Evolutionary conservation across 2,329 filamentous ascomycete genomes (phyloP).

Genomic region (Fusarium robinianum): DNA sequence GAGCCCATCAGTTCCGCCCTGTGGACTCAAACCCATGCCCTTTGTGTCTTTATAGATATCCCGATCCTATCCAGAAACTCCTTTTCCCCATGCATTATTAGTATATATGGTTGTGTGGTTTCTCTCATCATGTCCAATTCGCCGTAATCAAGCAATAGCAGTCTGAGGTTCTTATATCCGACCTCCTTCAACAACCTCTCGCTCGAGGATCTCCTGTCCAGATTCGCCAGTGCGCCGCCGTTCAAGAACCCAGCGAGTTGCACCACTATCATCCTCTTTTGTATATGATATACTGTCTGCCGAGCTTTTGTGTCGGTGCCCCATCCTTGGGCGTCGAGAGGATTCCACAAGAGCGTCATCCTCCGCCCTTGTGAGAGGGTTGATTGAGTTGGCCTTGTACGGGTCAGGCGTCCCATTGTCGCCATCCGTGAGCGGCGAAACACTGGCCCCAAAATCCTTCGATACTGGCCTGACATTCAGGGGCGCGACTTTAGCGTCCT

Average conservation of each 20-base stretch:
- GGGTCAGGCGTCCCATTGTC: conserved; percentile 25
- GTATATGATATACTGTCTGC: conserved; percentile 73
- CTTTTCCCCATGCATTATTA: conserved; percentile 15
- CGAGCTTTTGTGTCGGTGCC: conserved; percentile 60
- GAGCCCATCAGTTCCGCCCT: too few relatives aligned
- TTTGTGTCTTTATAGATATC: conserved; percentile 20
- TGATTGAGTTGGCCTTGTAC: conserved; percentile 28
- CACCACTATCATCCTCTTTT: conserved; percentile 63
- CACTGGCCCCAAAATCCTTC: conserved; percentile 14
- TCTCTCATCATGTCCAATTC: conserved; percentile 10
- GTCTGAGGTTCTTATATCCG: conserved; percentile 45
- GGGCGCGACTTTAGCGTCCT: conserved; percentile 16
- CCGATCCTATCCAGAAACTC: conserved; percentile 24
- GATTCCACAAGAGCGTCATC: conserved; percentile 14
- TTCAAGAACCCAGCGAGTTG: conserved; percentile 71
- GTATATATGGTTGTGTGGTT: conserved; percentile 6
- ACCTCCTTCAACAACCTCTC: conserved; percentile 65
- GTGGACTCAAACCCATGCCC: conserved; percentile 15
- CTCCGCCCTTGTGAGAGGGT: conserved; percentile 21
- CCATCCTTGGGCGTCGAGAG: conserved; percentile 33
- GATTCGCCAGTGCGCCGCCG: conserved; percentile 66
- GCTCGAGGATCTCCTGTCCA: conserved; percentile 67
- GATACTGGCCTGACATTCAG: conserved; percentile 14
- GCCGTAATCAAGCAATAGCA: conserved; percentile 11
- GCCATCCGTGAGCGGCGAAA: conserved; percentile 29